Conservation (phyloP, 768 basidiomycete species). For the Paxillus rubicundulus region DNA sequence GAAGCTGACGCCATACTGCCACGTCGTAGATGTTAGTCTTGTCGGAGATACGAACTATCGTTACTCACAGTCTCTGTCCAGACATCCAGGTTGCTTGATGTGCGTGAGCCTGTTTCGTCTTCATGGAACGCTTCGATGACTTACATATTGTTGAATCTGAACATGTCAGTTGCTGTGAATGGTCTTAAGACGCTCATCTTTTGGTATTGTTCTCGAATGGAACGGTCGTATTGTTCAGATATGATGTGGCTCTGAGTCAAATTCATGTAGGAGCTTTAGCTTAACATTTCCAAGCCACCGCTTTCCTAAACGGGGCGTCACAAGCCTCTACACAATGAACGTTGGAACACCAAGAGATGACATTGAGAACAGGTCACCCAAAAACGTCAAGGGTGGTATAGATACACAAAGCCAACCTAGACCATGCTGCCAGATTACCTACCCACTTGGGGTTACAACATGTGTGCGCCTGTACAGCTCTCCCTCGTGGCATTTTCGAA, state of each 20-base stretch:
- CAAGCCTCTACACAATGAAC: background rate
- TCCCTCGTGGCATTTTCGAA: too few relatives aligned
- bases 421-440: too few relatives aligned
- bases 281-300: background rate
- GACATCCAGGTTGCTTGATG: conserved; percentile 80
- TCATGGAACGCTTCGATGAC: conserved; percentile 20
- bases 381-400: too few relatives aligned
- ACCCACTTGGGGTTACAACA: too few relatives aligned
- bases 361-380: too few relatives aligned
- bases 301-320: conserved; percentile 2
- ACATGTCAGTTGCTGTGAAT: conserved; percentile 86
- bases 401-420: too few relatives aligned
- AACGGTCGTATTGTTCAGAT: background rate
- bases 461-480: too few relatives aligned
- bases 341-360: too few relatives aligned
- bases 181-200: conserved; percentile 86
- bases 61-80: conserved; percentile 93
- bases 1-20: conserved; percentile 82
- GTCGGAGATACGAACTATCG: conserved; percentile 2
- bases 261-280: background rate
- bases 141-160: conserved; percentile 90
- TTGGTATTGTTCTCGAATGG: background rate
- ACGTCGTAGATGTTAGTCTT: background rate
- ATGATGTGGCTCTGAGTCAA: background rate
- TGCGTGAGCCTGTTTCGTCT: conserved; percentile 6